A percentile compares a stretch with the other conserved stretches of the same genome.
Conservation (phyloP, 2,329 filamentous ascomycete genomes). For the Aspergillus sp. region DNA sequence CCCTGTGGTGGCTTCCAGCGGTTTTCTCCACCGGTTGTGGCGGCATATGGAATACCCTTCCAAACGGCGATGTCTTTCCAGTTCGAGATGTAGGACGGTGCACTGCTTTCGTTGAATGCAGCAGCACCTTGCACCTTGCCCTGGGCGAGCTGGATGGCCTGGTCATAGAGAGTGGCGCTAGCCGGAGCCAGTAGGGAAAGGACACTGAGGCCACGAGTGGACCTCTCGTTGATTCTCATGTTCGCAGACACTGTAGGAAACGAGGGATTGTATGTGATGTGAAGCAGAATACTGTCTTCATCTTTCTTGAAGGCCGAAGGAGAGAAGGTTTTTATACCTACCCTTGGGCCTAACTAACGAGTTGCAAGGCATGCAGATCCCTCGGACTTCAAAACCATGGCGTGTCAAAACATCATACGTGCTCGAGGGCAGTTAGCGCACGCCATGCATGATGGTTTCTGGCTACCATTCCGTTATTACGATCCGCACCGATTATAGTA, state of each 20-base stretch:
- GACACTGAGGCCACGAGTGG: not conserved
- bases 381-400: no score
- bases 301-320: accelerated
- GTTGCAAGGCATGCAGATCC: no score
- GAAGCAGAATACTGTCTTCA: no score
- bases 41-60: conserved; percentile 1
- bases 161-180: not conserved
- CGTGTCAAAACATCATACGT: no score
- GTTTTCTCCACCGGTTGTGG: not conserved
- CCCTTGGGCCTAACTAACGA: no score
- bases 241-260: no score
- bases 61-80: not conserved
- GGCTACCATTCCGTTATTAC: no score
- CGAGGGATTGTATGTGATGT: no score
- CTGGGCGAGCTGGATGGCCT: not conserved
- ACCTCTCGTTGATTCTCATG: not conserved
- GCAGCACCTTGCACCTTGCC: not conserved
- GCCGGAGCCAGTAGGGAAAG: not conserved
- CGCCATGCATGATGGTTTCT: no score
- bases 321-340: no score
- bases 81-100: not conserved
- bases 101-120: not conserved
- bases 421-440: no score
- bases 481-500: no score
- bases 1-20: not conserved